Evolutionary conservation across 1,284 basidiomycete species (phyloP).

Genomic region (Irpex lacteus): DNA sequence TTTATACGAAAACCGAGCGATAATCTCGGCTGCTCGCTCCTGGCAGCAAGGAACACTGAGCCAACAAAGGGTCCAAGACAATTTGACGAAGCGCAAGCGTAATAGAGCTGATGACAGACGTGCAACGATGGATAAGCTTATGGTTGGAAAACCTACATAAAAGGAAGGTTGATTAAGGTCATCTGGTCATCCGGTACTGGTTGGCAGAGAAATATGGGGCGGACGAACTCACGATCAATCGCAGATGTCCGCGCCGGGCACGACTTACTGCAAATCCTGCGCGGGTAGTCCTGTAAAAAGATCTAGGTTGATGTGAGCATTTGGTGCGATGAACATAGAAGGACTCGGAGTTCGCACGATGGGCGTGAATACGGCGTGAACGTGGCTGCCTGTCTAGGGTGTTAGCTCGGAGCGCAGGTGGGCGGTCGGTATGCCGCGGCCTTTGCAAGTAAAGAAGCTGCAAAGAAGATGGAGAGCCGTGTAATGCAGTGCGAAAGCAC

Average conservation of each 20-base stretch:
- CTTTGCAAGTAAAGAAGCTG: not conserved
- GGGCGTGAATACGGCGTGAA: not conserved
- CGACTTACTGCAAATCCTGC: not conserved
- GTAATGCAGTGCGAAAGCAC: not conserved
- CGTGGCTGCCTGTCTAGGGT: not conserved
- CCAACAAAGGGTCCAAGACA: not conserved
- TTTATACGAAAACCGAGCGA: not conserved
- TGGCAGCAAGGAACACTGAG: not conserved
- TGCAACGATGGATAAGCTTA: not conserved
- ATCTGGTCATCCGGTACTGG: not conserved
- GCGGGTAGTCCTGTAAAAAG: not conserved
- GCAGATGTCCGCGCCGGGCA: not conserved
- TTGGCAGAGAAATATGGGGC: not conserved
- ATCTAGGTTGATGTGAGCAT: not conserved
- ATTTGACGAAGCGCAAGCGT: not conserved
- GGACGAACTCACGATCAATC: conserved; percentile 1
- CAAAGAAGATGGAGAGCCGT: not conserved
- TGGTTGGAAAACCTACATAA: not conserved
- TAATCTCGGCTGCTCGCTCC: not conserved
- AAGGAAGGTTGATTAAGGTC: not conserved
- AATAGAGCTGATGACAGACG: not conserved
- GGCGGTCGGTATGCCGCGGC: not conserved
- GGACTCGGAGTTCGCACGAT: not conserved
- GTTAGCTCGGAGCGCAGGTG: not conserved
- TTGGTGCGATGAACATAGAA: not conserved